Percentiles rank a stretch among this genome's conserved stretches.
Conservation (phyloP, 176 grass and related monocot genomes). For the Bolboschoenus planiculmis region DNA sequence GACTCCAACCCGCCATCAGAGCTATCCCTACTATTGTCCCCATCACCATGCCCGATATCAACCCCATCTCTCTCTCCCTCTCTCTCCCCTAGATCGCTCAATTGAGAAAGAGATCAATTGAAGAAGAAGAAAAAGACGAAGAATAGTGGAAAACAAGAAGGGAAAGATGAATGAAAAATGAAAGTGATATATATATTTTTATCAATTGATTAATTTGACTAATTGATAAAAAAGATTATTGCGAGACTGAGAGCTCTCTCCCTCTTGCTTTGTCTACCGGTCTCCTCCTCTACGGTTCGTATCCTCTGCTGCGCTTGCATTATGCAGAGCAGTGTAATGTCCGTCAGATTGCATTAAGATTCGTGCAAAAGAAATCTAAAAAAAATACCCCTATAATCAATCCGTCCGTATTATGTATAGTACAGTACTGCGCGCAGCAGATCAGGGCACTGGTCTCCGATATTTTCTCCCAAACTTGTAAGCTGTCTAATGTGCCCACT, state of each 20-base stretch:
- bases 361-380: no score
- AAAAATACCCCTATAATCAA: no score
- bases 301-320: no score
- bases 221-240: conserved; percentile 9
- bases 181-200: no score
- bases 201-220: background rate
- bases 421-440: no score
- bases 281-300: no score
- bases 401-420: no score
- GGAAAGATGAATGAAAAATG: background rate
- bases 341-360: no score
- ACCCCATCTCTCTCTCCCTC: conserved; percentile 42
- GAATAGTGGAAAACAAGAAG: background rate
- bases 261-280: background rate
- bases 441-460: no score
- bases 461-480: background rate
- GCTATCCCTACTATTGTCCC: conserved; percentile 66
- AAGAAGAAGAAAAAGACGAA: background rate
- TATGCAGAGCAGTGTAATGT: no score
- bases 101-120: conserved; percentile 1
- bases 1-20: conserved; percentile 87
- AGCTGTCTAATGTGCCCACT: background rate
- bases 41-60: conserved; percentile 84
- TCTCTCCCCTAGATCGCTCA: conserved; percentile 6
- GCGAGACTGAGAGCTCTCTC: background rate